A percentile compares a stretch with the other conserved stretches of the same genome.
These are phyloP conservation scores for Penicillium dipodomyicola DNA, from an alignment of 495 filamentous ascomycete species.

Conservation along the genomic window DNA sequence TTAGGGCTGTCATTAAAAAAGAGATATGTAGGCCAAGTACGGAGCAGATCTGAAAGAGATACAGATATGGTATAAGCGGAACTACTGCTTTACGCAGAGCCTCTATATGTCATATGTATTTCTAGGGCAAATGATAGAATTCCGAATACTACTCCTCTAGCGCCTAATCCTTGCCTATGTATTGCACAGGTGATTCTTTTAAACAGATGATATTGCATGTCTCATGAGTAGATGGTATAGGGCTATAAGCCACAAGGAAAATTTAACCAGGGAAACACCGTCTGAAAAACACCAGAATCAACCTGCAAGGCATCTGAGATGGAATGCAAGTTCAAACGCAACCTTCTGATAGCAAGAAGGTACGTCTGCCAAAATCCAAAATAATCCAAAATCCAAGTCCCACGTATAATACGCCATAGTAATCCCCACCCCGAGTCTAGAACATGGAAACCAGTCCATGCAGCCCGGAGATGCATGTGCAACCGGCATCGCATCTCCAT, in stretches of 20 bases:
- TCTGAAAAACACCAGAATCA: background rate
- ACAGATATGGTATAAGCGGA: background rate
- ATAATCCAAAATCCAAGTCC: constrained; percentile 4
- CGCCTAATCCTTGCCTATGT: background rate
- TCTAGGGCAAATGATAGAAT: background rate
- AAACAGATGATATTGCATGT: constrained; percentile 2
- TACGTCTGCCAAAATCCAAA: background rate
- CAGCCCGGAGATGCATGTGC: constrained; percentile 1
- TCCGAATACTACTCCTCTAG: background rate
- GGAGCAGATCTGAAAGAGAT: background rate
- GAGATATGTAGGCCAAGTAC: background rate
- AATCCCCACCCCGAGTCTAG: constrained; percentile 6
- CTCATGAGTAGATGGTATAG: constrained; percentile 5
- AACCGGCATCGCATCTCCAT: background rate
- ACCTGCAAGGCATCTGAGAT: background rate
- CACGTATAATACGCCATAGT: constrained; percentile 10
- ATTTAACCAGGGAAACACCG: constrained; percentile 8
- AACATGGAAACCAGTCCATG: constrained; percentile 22
- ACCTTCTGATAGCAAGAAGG: background rate
- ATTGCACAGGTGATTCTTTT: background rate
- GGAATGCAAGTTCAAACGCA: background rate
- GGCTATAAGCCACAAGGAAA: background rate
- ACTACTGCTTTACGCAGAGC: background rate
- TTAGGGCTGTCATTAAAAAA: too few relatives aligned
- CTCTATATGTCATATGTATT: background rate